These are phyloP conservation scores for Wickerhamiella lipophila DNA, from an alignment of 805 yeast genomes.

Conservation along the genomic window DNA sequence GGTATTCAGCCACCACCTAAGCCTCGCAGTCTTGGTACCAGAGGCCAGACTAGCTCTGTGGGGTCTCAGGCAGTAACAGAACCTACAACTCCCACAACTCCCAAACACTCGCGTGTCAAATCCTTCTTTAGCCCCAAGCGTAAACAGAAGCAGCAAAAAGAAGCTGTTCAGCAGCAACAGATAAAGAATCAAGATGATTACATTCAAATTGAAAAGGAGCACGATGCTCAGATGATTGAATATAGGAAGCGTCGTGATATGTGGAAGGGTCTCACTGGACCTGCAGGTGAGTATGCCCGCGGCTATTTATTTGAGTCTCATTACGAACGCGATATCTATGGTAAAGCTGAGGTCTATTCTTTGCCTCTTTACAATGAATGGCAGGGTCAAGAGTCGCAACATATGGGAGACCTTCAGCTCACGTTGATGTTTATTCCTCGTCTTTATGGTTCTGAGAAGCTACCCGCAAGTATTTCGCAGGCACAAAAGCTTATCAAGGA, in stretches of 20 bases:
- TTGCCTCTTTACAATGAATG: constrained; percentile 72
- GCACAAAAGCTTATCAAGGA: constrained; percentile 23
- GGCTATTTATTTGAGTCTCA: constrained; percentile 52
- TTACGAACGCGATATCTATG: constrained; percentile 43
- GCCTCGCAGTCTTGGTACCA: constrained; percentile 9
- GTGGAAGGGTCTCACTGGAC: constrained; percentile 53
- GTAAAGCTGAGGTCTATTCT: constrained; percentile 39
- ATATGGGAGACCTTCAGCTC: constrained; percentile 53
- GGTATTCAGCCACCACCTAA: constrained; percentile 32
- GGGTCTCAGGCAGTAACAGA: not conserved
- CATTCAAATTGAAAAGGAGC: constrained; percentile 13
- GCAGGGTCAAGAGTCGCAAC: constrained; percentile 37
- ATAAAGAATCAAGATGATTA: not conserved
- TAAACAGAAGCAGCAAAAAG: constrained; percentile 5
- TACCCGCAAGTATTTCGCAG: constrained; percentile 47
- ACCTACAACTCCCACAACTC: constrained; percentile 10
- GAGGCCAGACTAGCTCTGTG: not conserved
- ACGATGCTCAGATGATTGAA: constrained; percentile 16
- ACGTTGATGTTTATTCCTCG: constrained; percentile 57
- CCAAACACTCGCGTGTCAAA: constrained; percentile 15
- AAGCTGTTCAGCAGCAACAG: constrained; percentile 10
- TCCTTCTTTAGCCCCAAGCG: constrained; percentile 23
- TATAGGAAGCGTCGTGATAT: constrained; percentile 28
- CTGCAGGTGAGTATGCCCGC: constrained; percentile 82
- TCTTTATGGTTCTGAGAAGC: constrained; percentile 36